phyloP scores from a whole-genome alignment of 164 flowering plant genomes.

The Euptelea pleiosperma region DNA sequence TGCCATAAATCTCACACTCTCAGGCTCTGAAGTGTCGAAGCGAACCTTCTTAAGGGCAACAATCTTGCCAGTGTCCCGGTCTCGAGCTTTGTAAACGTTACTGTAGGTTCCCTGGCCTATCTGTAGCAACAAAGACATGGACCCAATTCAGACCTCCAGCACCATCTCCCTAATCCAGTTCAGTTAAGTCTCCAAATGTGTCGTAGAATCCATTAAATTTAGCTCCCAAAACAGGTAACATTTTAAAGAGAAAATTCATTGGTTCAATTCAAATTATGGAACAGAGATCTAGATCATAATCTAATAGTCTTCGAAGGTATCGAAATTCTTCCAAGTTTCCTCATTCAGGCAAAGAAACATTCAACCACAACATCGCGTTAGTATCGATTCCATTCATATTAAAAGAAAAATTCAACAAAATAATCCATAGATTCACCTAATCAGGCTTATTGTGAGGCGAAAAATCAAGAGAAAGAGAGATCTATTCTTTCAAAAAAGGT shows the following conservation, averaged over 20 bases:
- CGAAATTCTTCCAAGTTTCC: background rate
- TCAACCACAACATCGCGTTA: too few relatives aligned
- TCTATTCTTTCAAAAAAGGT: too few relatives aligned
- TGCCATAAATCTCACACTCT: constrained; percentile 73
- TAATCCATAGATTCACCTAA: too few relatives aligned
- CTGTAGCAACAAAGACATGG: constrained; percentile 33
- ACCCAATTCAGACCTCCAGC: constrained; percentile 1
- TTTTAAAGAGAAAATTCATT: too few relatives aligned
- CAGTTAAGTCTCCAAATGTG: background rate
- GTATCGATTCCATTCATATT: too few relatives aligned
- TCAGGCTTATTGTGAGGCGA: too few relatives aligned
- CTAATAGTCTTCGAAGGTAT: too few relatives aligned
- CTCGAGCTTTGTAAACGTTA: constrained; percentile 70
- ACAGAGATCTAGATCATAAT: too few relatives aligned
- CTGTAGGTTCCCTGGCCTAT: constrained; percentile 77
- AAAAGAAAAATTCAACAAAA: too few relatives aligned
- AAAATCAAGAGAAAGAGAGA: too few relatives aligned
- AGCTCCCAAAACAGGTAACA: too few relatives aligned
- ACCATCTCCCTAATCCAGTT: background rate
- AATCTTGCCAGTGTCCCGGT: constrained; percentile 50
- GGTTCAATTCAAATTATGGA: too few relatives aligned
- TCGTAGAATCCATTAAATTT: background rate
- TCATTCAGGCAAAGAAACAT: background rate
- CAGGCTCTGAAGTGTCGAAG: constrained; percentile 63
- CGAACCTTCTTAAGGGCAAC: constrained; percentile 78